Evolutionary conservation across 2,329 filamentous ascomycete species (phyloP).

Genomic region (Aspergillus pseudoglaucus): DNA sequence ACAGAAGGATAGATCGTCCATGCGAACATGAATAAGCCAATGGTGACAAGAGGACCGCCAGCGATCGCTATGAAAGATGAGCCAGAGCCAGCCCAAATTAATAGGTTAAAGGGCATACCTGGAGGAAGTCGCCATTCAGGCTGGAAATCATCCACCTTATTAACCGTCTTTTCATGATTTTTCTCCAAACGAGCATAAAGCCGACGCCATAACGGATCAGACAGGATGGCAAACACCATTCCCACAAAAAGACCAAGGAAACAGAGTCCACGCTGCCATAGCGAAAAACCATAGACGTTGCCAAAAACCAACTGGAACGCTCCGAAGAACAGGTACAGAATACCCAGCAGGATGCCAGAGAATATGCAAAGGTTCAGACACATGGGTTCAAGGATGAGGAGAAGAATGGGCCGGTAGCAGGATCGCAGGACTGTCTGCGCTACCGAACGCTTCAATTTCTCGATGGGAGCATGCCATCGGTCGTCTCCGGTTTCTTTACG

Average conservation of each 20-base stretch:
- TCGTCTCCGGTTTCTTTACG: conserved; percentile 72
- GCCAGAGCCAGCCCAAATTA: conserved; percentile 1
- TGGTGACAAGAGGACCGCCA: conserved; percentile 70
- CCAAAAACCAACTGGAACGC: conserved; percentile 77
- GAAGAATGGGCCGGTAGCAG: conserved; percentile 63
- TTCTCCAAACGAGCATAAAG: conserved; percentile 38
- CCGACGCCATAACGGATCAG: conserved; percentile 42
- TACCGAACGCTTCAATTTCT: conserved; percentile 65
- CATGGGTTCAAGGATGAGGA: conserved; percentile 80
- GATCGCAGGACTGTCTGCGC: conserved; percentile 52
- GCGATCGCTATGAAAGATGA: conserved; percentile 44
- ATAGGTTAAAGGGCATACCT: conserved; percentile 24
- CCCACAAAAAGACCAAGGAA: conserved; percentile 57
- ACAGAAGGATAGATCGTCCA: conserved; percentile 71
- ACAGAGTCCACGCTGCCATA: conserved; percentile 72
- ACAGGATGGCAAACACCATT: conserved; percentile 40
- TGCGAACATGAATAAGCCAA: conserved; percentile 80
- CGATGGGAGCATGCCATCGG: conserved; percentile 69
- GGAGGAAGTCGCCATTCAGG: conserved; percentile 82
- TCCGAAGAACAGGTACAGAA: conserved; percentile 86
- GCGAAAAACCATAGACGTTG: conserved; percentile 65
- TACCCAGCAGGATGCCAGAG: conserved; percentile 76
- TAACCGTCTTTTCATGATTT: conserved; percentile 29
- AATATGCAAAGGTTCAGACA: conserved; percentile 73
- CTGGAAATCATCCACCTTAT: conserved; percentile 52